Evolutionary conservation across 768 basidiomycete genomes (phyloP).

Genomic region (Phanerochaete carnosa): DNA sequence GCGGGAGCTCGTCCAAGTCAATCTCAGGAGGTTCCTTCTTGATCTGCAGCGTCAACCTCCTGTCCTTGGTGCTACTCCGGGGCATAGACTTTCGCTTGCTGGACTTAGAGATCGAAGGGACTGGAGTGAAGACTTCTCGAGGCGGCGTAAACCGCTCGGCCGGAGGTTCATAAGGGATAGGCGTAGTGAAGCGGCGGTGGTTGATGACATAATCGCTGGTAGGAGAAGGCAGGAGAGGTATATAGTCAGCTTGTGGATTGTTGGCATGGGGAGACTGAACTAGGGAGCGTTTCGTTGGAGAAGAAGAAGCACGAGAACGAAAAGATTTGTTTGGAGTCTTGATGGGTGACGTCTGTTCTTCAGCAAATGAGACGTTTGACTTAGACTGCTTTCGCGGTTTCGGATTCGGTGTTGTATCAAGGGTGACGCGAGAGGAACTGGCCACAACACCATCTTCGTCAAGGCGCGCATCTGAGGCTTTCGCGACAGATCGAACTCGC

Average conservation of each 20-base stretch:
- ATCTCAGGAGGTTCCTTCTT: slow-evolving; percentile 70
- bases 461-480: slow-evolving; percentile 1
- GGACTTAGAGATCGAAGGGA: slow-evolving; percentile 33
- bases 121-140: slow-evolving; percentile 50
- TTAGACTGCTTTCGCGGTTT: slow-evolving; percentile 52
- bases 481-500: neutral
- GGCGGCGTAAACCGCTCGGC: slow-evolving; percentile 70
- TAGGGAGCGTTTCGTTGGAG: slow-evolving; percentile 26
- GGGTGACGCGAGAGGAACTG: slow-evolving; percentile 23
- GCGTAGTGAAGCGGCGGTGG: slow-evolving; percentile 47
- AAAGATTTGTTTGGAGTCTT: slow-evolving; percentile 13
- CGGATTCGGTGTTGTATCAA: slow-evolving; percentile 55
- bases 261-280: slow-evolving; percentile 39
- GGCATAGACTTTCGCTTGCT: slow-evolving; percentile 32
- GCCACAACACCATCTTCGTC: slow-evolving; percentile 6
- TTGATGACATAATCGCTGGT: slow-evolving; percentile 20
- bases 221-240: slow-evolving; percentile 32
- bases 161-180: slow-evolving; percentile 63
- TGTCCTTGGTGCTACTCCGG: slow-evolving; percentile 6
- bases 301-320: slow-evolving; percentile 16
- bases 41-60: slow-evolving; percentile 24
- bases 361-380: slow-evolving; percentile 16
- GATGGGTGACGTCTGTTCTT: slow-evolving; percentile 22
- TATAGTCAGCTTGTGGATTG: slow-evolving; percentile 50
- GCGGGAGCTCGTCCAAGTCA: slow-evolving; percentile 53